Evolutionary conservation across 768 basidiomycete genomes (phyloP), one percentile per base, ranked within the genome.

Genomic region (Sarcomyxa edulis): DNA sequence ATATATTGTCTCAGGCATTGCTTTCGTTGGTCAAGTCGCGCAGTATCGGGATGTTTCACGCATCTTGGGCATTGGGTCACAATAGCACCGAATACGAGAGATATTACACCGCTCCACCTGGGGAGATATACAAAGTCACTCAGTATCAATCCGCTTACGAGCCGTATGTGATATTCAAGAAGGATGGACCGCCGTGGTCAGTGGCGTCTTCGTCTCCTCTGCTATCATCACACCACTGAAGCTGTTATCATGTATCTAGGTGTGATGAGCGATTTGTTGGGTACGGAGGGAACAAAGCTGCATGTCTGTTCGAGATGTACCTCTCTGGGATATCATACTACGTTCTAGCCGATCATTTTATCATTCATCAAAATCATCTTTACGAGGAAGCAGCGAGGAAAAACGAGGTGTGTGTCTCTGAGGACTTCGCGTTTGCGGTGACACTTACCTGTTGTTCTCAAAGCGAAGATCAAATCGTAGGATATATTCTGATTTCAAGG

Each of bases 221-320:
- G 33, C 30, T n/a, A 14, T 40, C 32, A 9, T 16, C 31, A 31
- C 18, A 16, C 34, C 31, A 25, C 25, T 7, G 14, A 29, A 30
- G 16, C 7, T 35, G 30, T 23, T 22, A n/a, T 19, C 12, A 43
- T 35, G 23, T 28, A 19, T 41, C 29, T 43, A 90, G 88, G 88
- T 93, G 90, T 51, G 89, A 93, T 50, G 89, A 92, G 55, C 76
- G 89, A 23, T 94, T 94, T 52, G 72, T 91, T 32, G 91, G 91
- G 2, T 93, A 93, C 55, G 91, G 91, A 4, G 88, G 81, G 2
- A 94, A 94, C 67, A 94, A 94, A 58, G 91, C 91, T 2, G 90
- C 92, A 7, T 93, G 91, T 53, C 69, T 92, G 25, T 92, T 84
- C 54, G 91, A 91, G 56, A 87, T 94, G 77, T 90, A 89, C 61